Evolutionary conservation across 1,284 basidiomycete species (phyloP), one percentile per base, ranked within the genome.

Genomic region (Puccinia hordei): DNA sequence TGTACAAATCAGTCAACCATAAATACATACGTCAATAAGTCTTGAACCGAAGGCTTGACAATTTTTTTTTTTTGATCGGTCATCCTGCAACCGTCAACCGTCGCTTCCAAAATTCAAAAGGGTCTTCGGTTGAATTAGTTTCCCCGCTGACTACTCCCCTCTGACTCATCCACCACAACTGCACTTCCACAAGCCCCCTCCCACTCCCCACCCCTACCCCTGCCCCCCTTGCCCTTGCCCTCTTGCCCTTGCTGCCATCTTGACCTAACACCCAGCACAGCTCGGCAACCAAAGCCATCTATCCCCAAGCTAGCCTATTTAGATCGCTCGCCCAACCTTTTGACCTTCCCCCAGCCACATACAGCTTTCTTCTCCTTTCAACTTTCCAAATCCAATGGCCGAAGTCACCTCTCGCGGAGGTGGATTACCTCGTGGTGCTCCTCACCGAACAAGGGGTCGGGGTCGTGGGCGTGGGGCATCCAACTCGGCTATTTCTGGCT

Each of bases 371-470:
- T 33, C 35, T 33, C 49, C 30, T 30, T 44, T 72, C 33, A 6
- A 38, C 35, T 35, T 13, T 63, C 19, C 35, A 38, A 22, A 49
- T 46, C 57, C 44, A 72, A 80, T 80, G 78, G 78, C 78, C 72
- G 69, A 80, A 80, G 78, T 80, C 41, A 65, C 78, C 78, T 63
- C 78, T 53, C 78, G 78, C 51, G 78, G 78, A 80, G 69, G 78
- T 80, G 69, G 59, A 27, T 46, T 79, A 38, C 55, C 76, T 46
- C 65, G 76, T 30, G 53, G 63, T 46, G 55, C 33, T 44, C 51
- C 66, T 35, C 74, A 65, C 22, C 46, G 76, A 57, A 55, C 53
- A 46, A 66, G 76, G 51, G 78, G 78, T 73, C 78, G 78, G 30
- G 69, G 78, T n/a, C 68, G 78, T 53, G 78, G 78, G 9, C 49